These are phyloP conservation scores for Puccinia novopanici DNA, from an alignment of 1,284 basidiomycete species.

Conservation along the genomic window DNA sequence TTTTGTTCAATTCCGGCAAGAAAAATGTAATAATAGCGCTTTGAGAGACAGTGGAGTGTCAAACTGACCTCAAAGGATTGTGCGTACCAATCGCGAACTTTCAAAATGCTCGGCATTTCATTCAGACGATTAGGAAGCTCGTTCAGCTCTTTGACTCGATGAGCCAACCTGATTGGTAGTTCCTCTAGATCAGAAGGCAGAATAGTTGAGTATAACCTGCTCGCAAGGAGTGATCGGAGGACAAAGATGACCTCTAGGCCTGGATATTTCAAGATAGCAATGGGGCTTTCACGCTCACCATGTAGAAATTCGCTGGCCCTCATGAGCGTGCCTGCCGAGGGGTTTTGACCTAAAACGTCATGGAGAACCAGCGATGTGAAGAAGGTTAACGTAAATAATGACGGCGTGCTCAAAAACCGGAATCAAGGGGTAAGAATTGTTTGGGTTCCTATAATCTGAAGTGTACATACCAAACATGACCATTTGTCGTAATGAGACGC, in stretches of 20 bases:
- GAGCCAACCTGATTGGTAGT: slow-evolving; percentile 88
- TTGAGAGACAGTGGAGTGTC: background rate
- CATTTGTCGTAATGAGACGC: slow-evolving; percentile 89
- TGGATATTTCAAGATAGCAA: slow-evolving; percentile 52
- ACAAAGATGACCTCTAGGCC: background rate
- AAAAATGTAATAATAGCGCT: background rate
- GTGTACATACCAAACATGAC: slow-evolving; percentile 67
- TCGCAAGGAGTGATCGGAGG: slow-evolving; percentile 2
- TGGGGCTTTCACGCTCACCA: slow-evolving; percentile 62
- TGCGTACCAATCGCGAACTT: slow-evolving; percentile 98
- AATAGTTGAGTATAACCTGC: background rate
- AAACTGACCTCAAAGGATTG: slow-evolving; percentile 90
- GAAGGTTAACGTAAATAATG: background rate
- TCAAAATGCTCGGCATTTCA: slow-evolving; percentile 88
- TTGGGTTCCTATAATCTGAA: background rate
- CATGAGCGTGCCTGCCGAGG: slow-evolving; percentile 80
- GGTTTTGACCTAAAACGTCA: slow-evolving; percentile 68
- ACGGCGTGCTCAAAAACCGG: background rate
- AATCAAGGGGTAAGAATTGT: background rate
- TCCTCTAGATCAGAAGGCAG: slow-evolving; percentile 66
- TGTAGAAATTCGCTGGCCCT: slow-evolving; percentile 80
- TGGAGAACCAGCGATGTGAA: background rate
- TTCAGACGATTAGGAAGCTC: slow-evolving; percentile 88
- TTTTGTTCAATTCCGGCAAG: background rate
- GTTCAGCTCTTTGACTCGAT: slow-evolving; percentile 94